Evolutionary conservation across 139 green algal species (phyloP), one percentile per base, ranked within the genome.

Genomic region (Pleodorina starrii): DNA sequence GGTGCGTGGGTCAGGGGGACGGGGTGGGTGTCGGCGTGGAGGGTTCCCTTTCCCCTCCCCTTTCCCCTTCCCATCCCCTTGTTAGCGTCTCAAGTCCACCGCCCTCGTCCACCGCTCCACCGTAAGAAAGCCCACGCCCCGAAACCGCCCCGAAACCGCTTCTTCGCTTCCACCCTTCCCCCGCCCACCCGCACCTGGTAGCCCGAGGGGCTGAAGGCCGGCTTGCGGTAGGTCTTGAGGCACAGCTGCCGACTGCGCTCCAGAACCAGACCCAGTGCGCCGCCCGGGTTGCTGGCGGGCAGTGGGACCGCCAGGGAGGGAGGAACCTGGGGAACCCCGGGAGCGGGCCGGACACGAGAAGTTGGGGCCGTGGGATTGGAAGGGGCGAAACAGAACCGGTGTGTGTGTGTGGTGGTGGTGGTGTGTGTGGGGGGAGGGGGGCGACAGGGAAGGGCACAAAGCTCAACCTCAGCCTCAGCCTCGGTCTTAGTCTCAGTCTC

Each of bases 241-340:
- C 94, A 98, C 54, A 99, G 74, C 90, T 91, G 92, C 23, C 96
- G 88, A 50, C 91, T 96, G 73, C 96, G 93, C 90, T 98, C 95
- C 88, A 99, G 91, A 69, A 97, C 95, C 11, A 86, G 84, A 21
- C 90, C 93, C 80, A 98, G 91, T 0, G 86, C 90, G 17, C 66
- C 86, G 27, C 38, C 29, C 14, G 43, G n/a, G n/a, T 43, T 59
- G 59, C 38, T 63, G 11, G 40, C 59, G 12, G 84, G 78, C 40
- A 83, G 84, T 50, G 84, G 89, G 21, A 90, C 89, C 43, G 25
- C 10, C 32, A 90, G 76, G 0, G 72, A 74, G 40, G 84, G 76
- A 1, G 89, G 84, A 14, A 87, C 51, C 75, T 87, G 71, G 35
- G 17, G 63, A 25, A 66, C 54, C 7, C 3, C 21, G 10, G 63